Evolutionary conservation across 176 grass and related monocot species (phyloP), one percentile per base, ranked within the genome.

Genomic region (Dendrocalamus sinicus): DNA sequence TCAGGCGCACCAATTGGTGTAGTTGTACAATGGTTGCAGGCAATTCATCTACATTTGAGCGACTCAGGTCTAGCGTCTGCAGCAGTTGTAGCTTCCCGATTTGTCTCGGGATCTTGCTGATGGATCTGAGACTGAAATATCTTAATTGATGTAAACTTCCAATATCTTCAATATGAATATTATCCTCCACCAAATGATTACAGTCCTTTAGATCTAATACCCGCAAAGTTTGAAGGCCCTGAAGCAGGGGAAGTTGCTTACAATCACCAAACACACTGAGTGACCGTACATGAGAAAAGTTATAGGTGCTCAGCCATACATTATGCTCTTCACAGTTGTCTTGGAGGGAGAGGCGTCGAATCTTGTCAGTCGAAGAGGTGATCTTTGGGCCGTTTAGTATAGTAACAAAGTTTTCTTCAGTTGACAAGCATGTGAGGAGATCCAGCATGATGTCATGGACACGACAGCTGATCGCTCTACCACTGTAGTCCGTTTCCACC

Each of bases 361-460:
- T 28, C 41, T 30, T 78, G 76, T 30, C 20, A 20, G 12, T 11
- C 0, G 43, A 48, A 50, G 23, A 0, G 12, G n/a, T 20, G 4
- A 12, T 19, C 5, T 67, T 50, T 3, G 12, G 24, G 0, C 0
- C 10, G 22, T 51, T 2, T 0, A 64, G 5, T 67, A 80, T 12
- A 14, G 23, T 51, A 9, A 35, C 8, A 9, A 80, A 67, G 17
- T 67, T 80, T 7, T 67, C 61, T n/a, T 67, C 9, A 14, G 4
- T 37, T 22, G 77, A 80, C 2, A 66, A 12, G 15, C 14, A 80
- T 52, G 51, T 50, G 13, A 80, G 8, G 10, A 67, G 26, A 52
- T 80, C 61, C 7, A 80, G 9, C 14, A 80, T 67, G 9, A 67
- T 52, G 14, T 67, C 61, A 39, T 80, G 77, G 0, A 80, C 77